phyloP scores from a whole-genome alignment of 345 rosid species.

The Brassica nigra region DNA sequence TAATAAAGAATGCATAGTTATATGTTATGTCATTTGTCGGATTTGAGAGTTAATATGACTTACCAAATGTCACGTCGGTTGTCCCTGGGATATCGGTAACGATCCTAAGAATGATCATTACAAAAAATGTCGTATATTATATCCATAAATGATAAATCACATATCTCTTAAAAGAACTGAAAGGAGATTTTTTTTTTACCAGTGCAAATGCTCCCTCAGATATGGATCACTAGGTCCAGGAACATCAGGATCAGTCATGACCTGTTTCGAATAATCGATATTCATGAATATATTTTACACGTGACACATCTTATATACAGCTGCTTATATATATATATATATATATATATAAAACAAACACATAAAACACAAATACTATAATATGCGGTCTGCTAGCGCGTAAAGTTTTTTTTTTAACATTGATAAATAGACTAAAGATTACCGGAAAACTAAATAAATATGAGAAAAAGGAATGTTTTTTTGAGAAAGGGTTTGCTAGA shows the following conservation, averaged over 20 bases:
- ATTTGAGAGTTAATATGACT: slow-evolving; percentile 16
- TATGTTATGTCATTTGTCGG: background rate
- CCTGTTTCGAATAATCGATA: slow-evolving; percentile 44
- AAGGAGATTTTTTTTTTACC: slow-evolving; percentile 47
- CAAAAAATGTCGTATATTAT: slow-evolving; percentile 13
- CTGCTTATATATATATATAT: background rate
- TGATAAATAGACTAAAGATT: background rate
- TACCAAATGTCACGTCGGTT: slow-evolving; percentile 92
- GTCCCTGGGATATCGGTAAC: slow-evolving; percentile 98
- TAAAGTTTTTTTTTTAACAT: background rate
- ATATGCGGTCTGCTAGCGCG: background rate
- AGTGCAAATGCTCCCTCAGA: slow-evolving; percentile 90
- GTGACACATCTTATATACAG: background rate
- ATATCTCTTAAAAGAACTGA: background rate
- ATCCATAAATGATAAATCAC: background rate
- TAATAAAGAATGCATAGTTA: background rate
- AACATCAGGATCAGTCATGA: slow-evolving; percentile 98
- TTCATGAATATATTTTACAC: slow-evolving; percentile 10
- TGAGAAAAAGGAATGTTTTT: background rate
- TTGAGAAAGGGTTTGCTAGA: too few species aligned
- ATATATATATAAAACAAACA: background rate
- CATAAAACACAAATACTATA: background rate
- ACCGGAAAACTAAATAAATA: background rate
- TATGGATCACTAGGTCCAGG: slow-evolving; percentile 99
- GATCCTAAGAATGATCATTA: slow-evolving; percentile 55